Base-by-base conservation (phyloP, 495 filamentous ascomycete species). In the Aspergillus taichungensis region DNA sequence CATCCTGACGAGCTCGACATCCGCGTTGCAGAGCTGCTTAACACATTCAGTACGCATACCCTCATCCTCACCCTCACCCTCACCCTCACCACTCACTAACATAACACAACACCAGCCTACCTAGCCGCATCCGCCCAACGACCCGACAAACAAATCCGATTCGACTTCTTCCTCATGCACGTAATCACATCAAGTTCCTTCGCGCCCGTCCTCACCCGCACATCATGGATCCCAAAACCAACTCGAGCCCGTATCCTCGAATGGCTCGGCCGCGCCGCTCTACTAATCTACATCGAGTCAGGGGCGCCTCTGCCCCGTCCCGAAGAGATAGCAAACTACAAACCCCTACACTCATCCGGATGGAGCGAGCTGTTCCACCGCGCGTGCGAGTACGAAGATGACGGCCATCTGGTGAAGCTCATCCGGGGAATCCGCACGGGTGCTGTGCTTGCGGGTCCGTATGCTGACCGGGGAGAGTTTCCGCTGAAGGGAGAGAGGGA, bases 151-250 rank as follows among this genome's bases (percentile, higher is more conserved):
- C 40, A 45, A 24, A 44, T 51, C 29, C 57, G 59, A 45, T 58
- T 71, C 32, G 67, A 71, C 39, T 71, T 71, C 49, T 68, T 67
- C 57, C 37, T 55, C 30, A 63, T 71, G 66, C 67, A 71, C 50
- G 52, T 46, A 11, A 59, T 67, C 33, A 71, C 61, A 8, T 51
- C 56, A 38, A 53, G 49, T 2, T 58, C 67, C 6, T 54, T 66
- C 39, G 47, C 59, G 39, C 54, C 53, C 11, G 56, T 59, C 13
- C 39, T 70, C 2, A 47, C 43, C 30, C 42, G 45, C 1, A 47
- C 57, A 29, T 12, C 42, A 4, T 69, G 64, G 66, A 65, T 71
- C 33, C 35, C 33, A 8, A 6, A 52, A 0, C 52, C 47, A 28
- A 48, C 54, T 8, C 56, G 59, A 40, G 61, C 50, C 11, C 58